phyloP scores from a whole-genome alignment of 192 early-diverging fungal species.

The Podila minutissima region DNA sequence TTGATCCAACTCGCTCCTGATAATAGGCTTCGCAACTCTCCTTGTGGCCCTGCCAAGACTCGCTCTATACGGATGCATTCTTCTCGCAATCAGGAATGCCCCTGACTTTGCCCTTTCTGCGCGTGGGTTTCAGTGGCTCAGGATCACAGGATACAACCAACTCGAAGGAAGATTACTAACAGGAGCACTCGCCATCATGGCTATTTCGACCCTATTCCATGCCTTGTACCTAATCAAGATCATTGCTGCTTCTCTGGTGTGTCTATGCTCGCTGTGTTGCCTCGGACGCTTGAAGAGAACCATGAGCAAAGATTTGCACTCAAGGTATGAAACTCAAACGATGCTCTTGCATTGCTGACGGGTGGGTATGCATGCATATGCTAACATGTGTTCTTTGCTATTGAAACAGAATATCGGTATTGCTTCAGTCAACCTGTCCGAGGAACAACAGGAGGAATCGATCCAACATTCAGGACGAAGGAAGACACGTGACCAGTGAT shows the following conservation, averaged over 20 bases:
- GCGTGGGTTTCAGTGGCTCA: conserved; percentile 9
- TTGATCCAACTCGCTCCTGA: background rate
- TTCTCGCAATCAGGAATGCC: conserved; percentile 6
- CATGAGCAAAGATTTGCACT: conserved; percentile 26
- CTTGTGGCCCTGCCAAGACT: conserved; percentile 26
- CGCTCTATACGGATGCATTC: conserved; percentile 21
- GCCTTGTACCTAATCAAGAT: conserved; percentile 11
- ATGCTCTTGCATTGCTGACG: too few relatives aligned
- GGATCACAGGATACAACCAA: background rate
- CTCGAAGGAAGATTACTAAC: background rate
- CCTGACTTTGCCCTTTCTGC: conserved; percentile 10
- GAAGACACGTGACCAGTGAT: background rate
- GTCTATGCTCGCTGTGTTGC: conserved; percentile 16
- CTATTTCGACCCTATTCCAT: conserved; percentile 3
- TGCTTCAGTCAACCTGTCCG: background rate
- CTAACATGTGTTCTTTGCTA: too few relatives aligned
- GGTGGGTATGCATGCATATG: too few relatives aligned
- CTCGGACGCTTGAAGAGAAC: conserved; percentile 14
- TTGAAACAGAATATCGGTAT: background rate
- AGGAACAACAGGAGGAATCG: background rate
- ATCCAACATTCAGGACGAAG: background rate
- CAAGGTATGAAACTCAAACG: conserved; percentile 6
- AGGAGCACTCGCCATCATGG: conserved; percentile 6
- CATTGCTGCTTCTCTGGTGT: background rate
- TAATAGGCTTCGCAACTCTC: conserved; percentile 15